Evolutionary conservation across 1,284 basidiomycete species (phyloP).

Genomic region (Sporisorium graminicola): DNA sequence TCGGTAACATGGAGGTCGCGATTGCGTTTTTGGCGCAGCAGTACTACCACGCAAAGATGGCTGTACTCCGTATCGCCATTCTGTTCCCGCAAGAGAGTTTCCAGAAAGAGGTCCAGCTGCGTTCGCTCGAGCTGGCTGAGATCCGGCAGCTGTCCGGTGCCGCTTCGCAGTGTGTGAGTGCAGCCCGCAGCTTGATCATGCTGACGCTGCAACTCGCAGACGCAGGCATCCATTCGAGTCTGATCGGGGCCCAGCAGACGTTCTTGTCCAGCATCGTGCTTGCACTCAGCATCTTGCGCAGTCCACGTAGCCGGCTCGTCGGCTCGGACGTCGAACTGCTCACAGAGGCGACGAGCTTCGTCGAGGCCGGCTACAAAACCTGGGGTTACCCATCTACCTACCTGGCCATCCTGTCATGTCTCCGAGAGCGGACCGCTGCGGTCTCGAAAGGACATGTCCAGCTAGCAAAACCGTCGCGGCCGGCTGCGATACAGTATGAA

Average conservation of each 20-base stretch:
- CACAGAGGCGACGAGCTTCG: slow-evolving; percentile 9
- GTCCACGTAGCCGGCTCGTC: slow-evolving; percentile 13
- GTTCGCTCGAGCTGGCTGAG: slow-evolving; percentile 6
- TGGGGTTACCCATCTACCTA: slow-evolving; percentile 14
- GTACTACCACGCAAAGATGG: slow-evolving; percentile 21
- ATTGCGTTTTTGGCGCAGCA: slow-evolving; percentile 17
- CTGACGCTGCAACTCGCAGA: slow-evolving; percentile 16
- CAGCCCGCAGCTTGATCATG: slow-evolving; percentile 7
- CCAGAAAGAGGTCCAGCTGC: slow-evolving; percentile 11
- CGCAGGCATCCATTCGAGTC: slow-evolving; percentile 12
- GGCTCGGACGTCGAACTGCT: slow-evolving; percentile 20
- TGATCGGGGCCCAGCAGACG: slow-evolving; percentile 8
- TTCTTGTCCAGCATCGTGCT: slow-evolving; percentile 20
- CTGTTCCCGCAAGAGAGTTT: slow-evolving; percentile 15
- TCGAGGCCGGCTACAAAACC: slow-evolving; percentile 10
- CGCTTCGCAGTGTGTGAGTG: slow-evolving; percentile 13
- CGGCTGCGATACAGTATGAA: not conserved
- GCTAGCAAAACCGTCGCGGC: not conserved
- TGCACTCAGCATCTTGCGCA: slow-evolving; percentile 17
- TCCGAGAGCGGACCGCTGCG: slow-evolving; percentile 8
- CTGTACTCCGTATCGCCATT: slow-evolving; percentile 17
- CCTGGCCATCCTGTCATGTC: slow-evolving; percentile 8
- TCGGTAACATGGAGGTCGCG: not conserved
- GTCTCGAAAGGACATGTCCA: slow-evolving; percentile 8
- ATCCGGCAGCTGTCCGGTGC: slow-evolving; percentile 12